Percentiles rank a stretch among this genome's conserved stretches.
phyloP scores from a whole-genome alignment of 495 filamentous ascomycete species.

The Aspergillus bridgeri region DNA sequence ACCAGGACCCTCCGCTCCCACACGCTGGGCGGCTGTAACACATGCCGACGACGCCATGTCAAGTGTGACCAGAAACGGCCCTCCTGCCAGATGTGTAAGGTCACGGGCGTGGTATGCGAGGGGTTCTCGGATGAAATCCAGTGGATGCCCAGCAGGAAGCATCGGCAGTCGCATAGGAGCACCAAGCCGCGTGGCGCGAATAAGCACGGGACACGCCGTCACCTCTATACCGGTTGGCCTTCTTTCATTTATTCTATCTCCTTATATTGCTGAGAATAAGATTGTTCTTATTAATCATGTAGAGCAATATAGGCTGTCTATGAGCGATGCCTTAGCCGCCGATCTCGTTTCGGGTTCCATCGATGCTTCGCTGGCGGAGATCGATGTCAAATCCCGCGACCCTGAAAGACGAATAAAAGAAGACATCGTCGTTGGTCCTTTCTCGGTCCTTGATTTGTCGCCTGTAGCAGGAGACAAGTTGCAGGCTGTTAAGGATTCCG shows the following conservation, averaged over 20 bases:
- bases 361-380: slow-evolving; percentile 31
- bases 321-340: slow-evolving; percentile 25
- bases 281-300: slow-evolving; percentile 1
- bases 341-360: slow-evolving; percentile 30
- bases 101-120: slow-evolving; percentile 28
- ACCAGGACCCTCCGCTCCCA: slow-evolving; percentile 25
- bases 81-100: slow-evolving; percentile 28
- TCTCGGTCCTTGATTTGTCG: slow-evolving; percentile 28
- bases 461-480: slow-evolving; percentile 1
- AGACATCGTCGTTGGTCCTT: slow-evolving; percentile 34
- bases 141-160: slow-evolving; percentile 23
- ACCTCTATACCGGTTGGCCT: slow-evolving; percentile 31
- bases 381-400: slow-evolving; percentile 27
- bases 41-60: slow-evolving; percentile 37
- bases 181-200: slow-evolving; percentile 9
- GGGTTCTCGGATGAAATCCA: slow-evolving; percentile 30
- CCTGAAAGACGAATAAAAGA: slow-evolving; percentile 14
- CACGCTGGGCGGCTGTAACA: slow-evolving; percentile 33
- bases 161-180: slow-evolving; percentile 1
- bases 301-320: slow-evolving; percentile 31
- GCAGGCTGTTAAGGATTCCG: neutral
- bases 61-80: slow-evolving; percentile 40
- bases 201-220: slow-evolving; percentile 26
- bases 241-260: neutral
- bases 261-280: neutral